Evolutionary conservation across 148 eudicot species (phyloP).

Genomic region (Nyssa sinensis): DNA sequence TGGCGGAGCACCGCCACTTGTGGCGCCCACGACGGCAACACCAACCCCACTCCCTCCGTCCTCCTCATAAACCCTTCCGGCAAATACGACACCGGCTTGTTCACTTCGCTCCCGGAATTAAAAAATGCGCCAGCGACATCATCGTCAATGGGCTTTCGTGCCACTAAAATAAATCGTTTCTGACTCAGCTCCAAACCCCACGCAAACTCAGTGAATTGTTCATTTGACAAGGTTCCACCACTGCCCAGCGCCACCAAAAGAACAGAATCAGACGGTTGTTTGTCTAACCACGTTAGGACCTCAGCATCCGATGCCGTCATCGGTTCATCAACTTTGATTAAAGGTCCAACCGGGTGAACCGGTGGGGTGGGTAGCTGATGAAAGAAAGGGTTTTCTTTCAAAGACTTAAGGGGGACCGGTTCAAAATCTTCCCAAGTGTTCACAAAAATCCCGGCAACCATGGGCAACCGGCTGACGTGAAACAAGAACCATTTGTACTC

Average conservation of each 20-base stretch:
- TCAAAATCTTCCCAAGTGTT: slow-evolving; percentile 55
- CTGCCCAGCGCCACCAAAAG: slow-evolving; percentile 29
- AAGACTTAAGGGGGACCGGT: slow-evolving; percentile 23
- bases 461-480: slow-evolving; percentile 18
- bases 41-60: slow-evolving; percentile 19
- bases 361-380: slow-evolving; percentile 25
- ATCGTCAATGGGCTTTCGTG: slow-evolving; percentile 17
- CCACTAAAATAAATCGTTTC: slow-evolving; percentile 29
- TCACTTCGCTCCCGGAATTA: background rate
- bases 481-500: slow-evolving; percentile 32
- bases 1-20: slow-evolving; percentile 28
- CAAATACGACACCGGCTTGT: slow-evolving; percentile 16
- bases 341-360: slow-evolving; percentile 43
- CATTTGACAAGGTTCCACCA: slow-evolving; percentile 26
- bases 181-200: slow-evolving; percentile 33
- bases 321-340: slow-evolving; percentile 14
- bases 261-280: slow-evolving; percentile 25
- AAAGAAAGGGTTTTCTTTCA: slow-evolving; percentile 29
- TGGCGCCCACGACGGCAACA: slow-evolving; percentile 29
- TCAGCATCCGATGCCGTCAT: background rate
- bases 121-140: slow-evolving; percentile 7
- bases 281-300: slow-evolving; percentile 25
- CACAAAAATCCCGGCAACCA: slow-evolving; percentile 34
- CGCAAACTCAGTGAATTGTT: slow-evolving; percentile 35
- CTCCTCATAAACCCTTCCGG: slow-evolving; percentile 23